Evolutionary conservation across 1,139 yeast genomes (phyloP), one percentile per base, ranked within the genome.

Genomic region (Candida tunisiensis): DNA sequence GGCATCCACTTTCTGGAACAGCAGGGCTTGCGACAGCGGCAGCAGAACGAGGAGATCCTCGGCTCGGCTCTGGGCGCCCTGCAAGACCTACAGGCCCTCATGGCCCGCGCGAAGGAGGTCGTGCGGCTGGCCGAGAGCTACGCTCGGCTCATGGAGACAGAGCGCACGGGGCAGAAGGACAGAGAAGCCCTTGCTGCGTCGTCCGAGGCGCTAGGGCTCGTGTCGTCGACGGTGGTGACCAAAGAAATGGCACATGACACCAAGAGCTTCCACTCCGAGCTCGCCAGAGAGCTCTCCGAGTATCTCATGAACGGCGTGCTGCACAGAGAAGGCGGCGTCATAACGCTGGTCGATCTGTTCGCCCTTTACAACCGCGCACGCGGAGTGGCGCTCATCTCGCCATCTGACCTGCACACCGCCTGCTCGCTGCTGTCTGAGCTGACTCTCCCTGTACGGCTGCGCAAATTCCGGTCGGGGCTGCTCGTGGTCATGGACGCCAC

Each of bases 1-100:
- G 92, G 95, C 0, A 72, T 85, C 6, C 74, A 72, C 38, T 80
- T 80, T 1, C 55, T 85, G 13, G 79, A 82, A 37, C 60, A 60
- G 28, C 51, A 63, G 8, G 70, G 74, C 24, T 74, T 69, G 34
- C 56, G 59, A 23, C 65, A 67, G 38, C 55, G 78, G 7, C 58
- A 62, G 31, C 64, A 67, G 28, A 77, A 74, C 35, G 80, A 78
- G 32, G 45, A 61, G 13, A 61, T 83, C 1, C 55, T 83, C 29
- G 65, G 69, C 20, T 63, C 66, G 19, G n/a, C n/a, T n/a, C n/a
- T n/a, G n/a, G n/a, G n/a, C n/a, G 83, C 94, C 0, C 53, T 85
- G 23, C 77, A 74, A 30, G 94, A 82, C 47, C 52, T 85, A 25
- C 75, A 75, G 35, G 74, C 75, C 25, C 55, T 85, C 28, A 74